Conservation (phyloP, 345 rosid genomes). For the Populus davidiana region DNA sequence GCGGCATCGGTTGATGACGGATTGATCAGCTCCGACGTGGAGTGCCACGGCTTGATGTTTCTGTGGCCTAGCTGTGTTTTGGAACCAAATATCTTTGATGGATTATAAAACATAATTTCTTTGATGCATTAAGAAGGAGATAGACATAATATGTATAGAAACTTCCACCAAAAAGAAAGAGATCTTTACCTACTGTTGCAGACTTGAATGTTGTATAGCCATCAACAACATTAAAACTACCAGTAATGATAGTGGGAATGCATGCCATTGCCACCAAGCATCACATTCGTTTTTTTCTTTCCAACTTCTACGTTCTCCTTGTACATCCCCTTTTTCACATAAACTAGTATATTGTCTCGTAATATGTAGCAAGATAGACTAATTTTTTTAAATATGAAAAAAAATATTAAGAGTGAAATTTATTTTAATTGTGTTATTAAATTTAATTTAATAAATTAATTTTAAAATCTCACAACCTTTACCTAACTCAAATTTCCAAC, state of each 20-base stretch:
- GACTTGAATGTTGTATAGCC: constrained; percentile 16
- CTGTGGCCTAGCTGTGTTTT: constrained; percentile 16
- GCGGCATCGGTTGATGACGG: constrained; percentile 12
- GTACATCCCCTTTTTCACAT: constrained; percentile 13
- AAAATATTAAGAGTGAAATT: too few species aligned
- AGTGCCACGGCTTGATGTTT: constrained; percentile 22
- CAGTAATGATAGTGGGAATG: constrained; percentile 11
- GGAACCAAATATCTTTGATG: constrained; percentile 9
- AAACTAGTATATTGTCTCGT: too few species aligned
- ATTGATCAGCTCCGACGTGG: constrained; percentile 7
- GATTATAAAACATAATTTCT: background rate
- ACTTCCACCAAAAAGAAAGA: background rate
- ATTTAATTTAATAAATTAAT: too few species aligned
- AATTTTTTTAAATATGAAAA: too few species aligned
- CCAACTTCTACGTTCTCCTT: constrained; percentile 20
- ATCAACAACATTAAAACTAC: constrained; percentile 17
- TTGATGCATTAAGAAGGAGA: background rate
- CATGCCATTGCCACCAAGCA: constrained; percentile 22
- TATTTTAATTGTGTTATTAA: too few species aligned
- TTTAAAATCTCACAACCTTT: too few species aligned
- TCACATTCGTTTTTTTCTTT: constrained; percentile 14
- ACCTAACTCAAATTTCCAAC: too few species aligned
- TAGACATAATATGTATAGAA: too few species aligned
- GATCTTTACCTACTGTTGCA: constrained; percentile 19
- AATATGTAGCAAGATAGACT: too few species aligned